Conservation (phyloP, 495 filamentous ascomycete genomes). For the Hyaloscypha bicolor region DNA sequence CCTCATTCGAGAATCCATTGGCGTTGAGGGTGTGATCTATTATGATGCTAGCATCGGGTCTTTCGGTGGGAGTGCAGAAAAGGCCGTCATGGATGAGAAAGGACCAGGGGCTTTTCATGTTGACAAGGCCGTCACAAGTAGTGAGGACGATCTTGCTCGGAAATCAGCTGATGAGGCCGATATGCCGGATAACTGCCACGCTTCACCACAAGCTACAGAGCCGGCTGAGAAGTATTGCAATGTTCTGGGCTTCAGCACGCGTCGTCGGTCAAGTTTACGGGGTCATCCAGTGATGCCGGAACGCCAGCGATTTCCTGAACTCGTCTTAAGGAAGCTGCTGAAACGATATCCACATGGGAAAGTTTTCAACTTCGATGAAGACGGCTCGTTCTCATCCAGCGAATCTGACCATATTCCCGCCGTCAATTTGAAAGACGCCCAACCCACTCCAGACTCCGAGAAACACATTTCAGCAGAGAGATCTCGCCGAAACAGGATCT, state of each 20-base stretch:
- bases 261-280: slow-evolving; percentile 27
- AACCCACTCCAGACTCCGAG: slow-evolving; percentile 3
- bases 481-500: slow-evolving; percentile 27
- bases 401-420: slow-evolving; percentile 34
- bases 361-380: slow-evolving; percentile 44
- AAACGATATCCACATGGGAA: slow-evolving; percentile 42
- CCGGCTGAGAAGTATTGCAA: slow-evolving; percentile 29
- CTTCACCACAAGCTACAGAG: slow-evolving; percentile 18
- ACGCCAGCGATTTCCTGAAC: slow-evolving; percentile 36
- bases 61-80: slow-evolving; percentile 30
- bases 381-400: slow-evolving; percentile 36
- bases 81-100: slow-evolving; percentile 29
- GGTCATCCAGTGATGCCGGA: slow-evolving; percentile 27
- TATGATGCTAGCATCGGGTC: slow-evolving; percentile 47
- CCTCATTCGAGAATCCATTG: slow-evolving; percentile 52
- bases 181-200: background rate
- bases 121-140: slow-evolving; percentile 12
- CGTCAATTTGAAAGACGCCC: slow-evolving; percentile 7
- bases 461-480: slow-evolving; percentile 15
- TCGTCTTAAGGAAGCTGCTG: slow-evolving; percentile 40
- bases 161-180: slow-evolving; percentile 11
- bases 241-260: slow-evolving; percentile 33
- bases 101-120: slow-evolving; percentile 22
- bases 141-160: slow-evolving; percentile 23
- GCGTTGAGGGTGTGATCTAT: slow-evolving; percentile 54